Base-by-base conservation (phyloP, 257 asterid genomes). In the Prunella vulgaris region DNA sequence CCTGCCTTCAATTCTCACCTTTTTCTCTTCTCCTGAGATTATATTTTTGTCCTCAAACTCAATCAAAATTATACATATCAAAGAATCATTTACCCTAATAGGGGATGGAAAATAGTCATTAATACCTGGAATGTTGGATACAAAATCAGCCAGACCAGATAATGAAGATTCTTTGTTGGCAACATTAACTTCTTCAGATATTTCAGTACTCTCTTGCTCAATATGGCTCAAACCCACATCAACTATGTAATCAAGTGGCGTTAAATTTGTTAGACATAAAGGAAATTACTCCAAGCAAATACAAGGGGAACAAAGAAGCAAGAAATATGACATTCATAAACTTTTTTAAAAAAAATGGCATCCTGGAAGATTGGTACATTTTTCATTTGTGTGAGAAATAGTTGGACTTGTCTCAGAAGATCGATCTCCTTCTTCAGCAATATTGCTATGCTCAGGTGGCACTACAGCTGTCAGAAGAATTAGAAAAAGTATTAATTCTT, bases 1-100 rank as follows among this genome's bases (percentile, higher is more conserved):
- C 74, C 96, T 82, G 51, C 97, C 98, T 82, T 84, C 84, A 76
- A 92, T 81, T 79, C 78, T 90, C 68, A 83, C 85, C 82, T 90
- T 92, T 77, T 72, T 83, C 20, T 81, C 83, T 74, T 35, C 82
- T 52, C 78, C 96, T 88, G 84, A 35, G 75, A 66, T 44, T 35
- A 71, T 70, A 35, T 54, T 61, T 15, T 18, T 18, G 17, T 68
- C 69, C 70, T 81, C 40, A 20, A 57, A 60, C 48, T 38, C 73
- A 61, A 54, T 48, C 62, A 54, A 60, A 68, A 67, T 65, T 59
- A 44, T 68, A 60, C 44, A 42, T 40, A 64, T 52, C 0, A 18
- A 56, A 46, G 65, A 35, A 60, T 7, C 30, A 58, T 27, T 32
- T 57, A 68, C 37, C 63, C n/a, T 37, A 75, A 20, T 49, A 40